Evolutionary conservation across 129 eudicot species (phyloP).

Genomic region (Flaveria sonorensis): DNA sequence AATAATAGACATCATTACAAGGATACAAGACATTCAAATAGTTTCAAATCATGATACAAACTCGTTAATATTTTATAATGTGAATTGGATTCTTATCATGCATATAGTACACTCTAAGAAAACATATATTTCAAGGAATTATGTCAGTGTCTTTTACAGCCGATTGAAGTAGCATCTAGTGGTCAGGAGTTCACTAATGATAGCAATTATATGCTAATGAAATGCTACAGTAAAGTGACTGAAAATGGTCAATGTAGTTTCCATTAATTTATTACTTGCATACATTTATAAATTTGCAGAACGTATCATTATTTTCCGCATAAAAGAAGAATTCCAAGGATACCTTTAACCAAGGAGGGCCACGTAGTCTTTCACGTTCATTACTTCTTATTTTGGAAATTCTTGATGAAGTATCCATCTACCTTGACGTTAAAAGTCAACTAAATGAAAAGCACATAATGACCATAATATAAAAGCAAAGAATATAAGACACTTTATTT

Average conservation of each 20-base stretch:
- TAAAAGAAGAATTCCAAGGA: not conserved
- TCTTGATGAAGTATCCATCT: conserved; percentile 99
- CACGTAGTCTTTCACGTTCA: conserved; percentile 93
- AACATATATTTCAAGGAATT: not conserved
- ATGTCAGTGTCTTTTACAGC: not conserved
- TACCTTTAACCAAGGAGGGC: conserved; percentile 99
- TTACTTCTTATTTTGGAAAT: conserved; percentile 92
- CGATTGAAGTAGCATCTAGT: not conserved
- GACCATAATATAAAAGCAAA: not conserved
- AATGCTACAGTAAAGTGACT: conserved; percentile 2
- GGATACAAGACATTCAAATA: not conserved
- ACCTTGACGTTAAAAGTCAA: conserved; percentile 52
- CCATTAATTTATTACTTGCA: conserved; percentile 11
- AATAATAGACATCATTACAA: not conserved
- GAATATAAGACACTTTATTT: not conserved
- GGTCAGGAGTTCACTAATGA: not conserved
- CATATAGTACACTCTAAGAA: conserved; percentile 4
- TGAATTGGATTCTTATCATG: not conserved
- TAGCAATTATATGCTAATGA: not conserved
- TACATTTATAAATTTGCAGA: conserved; percentile 3
- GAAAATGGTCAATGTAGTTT: not conserved
- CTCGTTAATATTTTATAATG: not conserved
- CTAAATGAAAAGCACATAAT: conserved; percentile 27
- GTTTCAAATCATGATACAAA: not conserved
- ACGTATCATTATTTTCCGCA: not conserved